A percentile compares a stretch with the other conserved stretches of the same genome.
Conservation (phyloP, 1,139 yeast genomes). For the Candida sojae region DNA sequence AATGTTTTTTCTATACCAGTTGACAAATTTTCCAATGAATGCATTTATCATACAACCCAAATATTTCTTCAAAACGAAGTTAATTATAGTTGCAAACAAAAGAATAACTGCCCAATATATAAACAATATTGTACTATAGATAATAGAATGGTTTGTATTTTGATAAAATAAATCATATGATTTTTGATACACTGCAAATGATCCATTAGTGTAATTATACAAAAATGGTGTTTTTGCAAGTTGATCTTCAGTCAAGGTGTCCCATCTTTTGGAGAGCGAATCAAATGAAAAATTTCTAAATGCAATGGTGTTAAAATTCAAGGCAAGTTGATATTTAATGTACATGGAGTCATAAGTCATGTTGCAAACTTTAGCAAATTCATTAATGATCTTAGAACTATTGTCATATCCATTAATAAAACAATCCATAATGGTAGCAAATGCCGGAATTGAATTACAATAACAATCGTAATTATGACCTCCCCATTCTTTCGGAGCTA, state of each 20-base stretch:
- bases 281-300: conserved; percentile 3
- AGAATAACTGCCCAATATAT: conserved; percentile 53
- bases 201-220: conserved; percentile 6
- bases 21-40: conserved; percentile 11
- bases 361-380: conserved; percentile 17
- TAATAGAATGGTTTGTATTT: conserved; percentile 32
- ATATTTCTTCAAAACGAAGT: conserved; percentile 36
- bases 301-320: conserved; percentile 2
- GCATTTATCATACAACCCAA: conserved; percentile 28
- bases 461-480: conserved; percentile 14
- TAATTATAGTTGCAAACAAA: conserved; percentile 37
- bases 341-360: conserved; percentile 7
- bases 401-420: conserved; percentile 17
- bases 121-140: conserved; percentile 47
- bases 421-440: conserved; percentile 20
- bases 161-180: conserved; percentile 5
- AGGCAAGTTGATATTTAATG: conserved; percentile 5
- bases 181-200: conserved; percentile 5
- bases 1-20: conserved; percentile 25
- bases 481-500: conserved; percentile 5
- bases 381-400: conserved; percentile 14
- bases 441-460: conserved; percentile 18
- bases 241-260: conserved; percentile 1
- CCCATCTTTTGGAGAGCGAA: conserved; percentile 6
- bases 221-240: conserved; percentile 9